A percentile compares a stretch with the other conserved stretches of the same genome.
Conservation (phyloP, 805 yeast species). For the Nakazawaea wyomingensis region DNA sequence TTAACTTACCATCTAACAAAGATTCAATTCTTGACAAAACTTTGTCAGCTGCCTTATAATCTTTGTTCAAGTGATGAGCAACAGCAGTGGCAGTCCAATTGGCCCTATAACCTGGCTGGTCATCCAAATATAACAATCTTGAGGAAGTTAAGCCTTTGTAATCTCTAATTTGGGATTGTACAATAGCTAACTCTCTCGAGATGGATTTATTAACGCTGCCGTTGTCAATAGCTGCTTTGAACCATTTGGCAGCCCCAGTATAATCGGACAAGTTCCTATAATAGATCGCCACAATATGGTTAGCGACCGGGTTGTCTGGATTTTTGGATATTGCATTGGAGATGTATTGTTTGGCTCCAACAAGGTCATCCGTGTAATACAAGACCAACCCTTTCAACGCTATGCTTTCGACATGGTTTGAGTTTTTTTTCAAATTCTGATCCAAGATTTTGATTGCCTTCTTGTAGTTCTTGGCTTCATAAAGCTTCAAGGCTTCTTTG, state of each 20-base stretch:
- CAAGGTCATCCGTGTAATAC: conserved; percentile 48
- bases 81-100: conserved; percentile 88
- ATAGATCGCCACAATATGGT: conserved; percentile 84
- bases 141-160: conserved; percentile 56
- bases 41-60: conserved; percentile 61
- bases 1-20: conserved; percentile 60
- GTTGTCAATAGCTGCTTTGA: conserved; percentile 65
- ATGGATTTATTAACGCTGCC: conserved; percentile 78
- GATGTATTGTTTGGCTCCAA: conserved; percentile 61
- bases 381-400: conserved; percentile 79
- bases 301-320: conserved; percentile 53
- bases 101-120: conserved; percentile 76
- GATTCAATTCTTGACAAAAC: conserved; percentile 75
- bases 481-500: conserved; percentile 74
- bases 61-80: conserved; percentile 73
- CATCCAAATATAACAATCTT: conserved; percentile 64
- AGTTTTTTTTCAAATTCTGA: conserved; percentile 65
- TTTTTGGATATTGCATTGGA: conserved; percentile 53
- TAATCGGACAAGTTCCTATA: conserved; percentile 68
- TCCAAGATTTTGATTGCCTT: conserved; percentile 79
- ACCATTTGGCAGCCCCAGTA: conserved; percentile 73
- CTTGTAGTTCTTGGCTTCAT: conserved; percentile 82
- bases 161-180: conserved; percentile 79
- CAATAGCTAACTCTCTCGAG: conserved; percentile 72
- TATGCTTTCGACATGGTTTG: conserved; percentile 71